phyloP scores from a whole-genome alignment of 441 rosid genomes.

The Raphanus hybrid region DNA sequence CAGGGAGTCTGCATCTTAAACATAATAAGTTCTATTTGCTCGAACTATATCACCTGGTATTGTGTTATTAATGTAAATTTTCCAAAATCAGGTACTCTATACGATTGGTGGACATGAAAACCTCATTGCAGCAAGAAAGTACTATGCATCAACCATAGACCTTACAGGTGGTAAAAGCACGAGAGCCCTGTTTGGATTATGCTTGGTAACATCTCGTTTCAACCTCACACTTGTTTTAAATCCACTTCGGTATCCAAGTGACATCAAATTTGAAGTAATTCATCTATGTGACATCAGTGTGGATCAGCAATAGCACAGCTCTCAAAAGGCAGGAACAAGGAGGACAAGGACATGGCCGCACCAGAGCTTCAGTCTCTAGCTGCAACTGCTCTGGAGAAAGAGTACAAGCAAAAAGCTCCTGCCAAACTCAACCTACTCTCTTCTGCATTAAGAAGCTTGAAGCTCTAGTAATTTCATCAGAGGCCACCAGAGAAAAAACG shows the following conservation, averaged over 20 bases:
- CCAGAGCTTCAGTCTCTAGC: constrained; percentile 80
- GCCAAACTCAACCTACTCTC: constrained; percentile 68
- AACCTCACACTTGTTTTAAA: constrained; percentile 7
- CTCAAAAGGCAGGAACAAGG: constrained; percentile 83
- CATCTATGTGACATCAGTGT: constrained; percentile 48
- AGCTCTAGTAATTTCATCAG: constrained; percentile 35
- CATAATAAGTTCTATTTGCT: neutral
- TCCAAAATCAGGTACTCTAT: constrained; percentile 77
- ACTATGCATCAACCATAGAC: constrained; percentile 83
- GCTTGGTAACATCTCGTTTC: constrained; percentile 71
- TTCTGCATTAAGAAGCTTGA: constrained; percentile 73
- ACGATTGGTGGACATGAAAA: constrained; percentile 94
- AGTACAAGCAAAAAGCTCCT: constrained; percentile 82
- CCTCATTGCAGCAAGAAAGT: constrained; percentile 84
- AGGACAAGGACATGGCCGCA: constrained; percentile 68
- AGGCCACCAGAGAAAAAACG: neutral
- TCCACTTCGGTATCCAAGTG: neutral
- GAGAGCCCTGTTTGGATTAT: constrained; percentile 88
- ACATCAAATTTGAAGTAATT: neutral
- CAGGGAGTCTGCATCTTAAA: neutral
- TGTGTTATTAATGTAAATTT: neutral
- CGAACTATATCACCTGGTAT: neutral
- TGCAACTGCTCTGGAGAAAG: constrained; percentile 77
- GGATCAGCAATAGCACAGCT: constrained; percentile 83
- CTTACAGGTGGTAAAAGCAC: constrained; percentile 94